These are phyloP conservation scores for Camelina neglecta DNA, from an alignment of 345 rosid genomes.

Conservation along the genomic window DNA sequence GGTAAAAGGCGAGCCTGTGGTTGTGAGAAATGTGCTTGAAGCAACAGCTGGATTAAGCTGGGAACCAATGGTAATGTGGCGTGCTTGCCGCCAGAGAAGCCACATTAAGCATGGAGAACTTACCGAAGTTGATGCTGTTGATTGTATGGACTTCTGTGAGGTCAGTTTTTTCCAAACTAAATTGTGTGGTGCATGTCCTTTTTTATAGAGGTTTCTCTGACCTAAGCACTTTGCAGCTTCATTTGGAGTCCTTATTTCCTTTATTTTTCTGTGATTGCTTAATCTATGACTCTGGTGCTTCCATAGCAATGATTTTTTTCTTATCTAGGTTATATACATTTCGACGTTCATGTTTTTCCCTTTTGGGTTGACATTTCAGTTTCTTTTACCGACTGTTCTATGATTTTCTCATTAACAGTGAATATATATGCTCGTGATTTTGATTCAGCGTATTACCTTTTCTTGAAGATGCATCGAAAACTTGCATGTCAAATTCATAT, in stretches of 20 bases:
- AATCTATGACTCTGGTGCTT: too few species aligned
- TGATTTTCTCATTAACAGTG: background rate
- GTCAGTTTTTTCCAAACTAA: slow-evolving; percentile 33
- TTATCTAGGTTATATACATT: too few species aligned
- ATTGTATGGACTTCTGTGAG: slow-evolving; percentile 65
- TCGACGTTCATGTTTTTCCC: slow-evolving; percentile 1
- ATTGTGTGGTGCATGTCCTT: background rate
- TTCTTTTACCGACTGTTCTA: background rate
- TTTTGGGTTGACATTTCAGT: slow-evolving; percentile 2
- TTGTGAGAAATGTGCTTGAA: slow-evolving; percentile 65
- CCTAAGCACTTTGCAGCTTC: too few species aligned
- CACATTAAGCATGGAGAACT: slow-evolving; percentile 46
- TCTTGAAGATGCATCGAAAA: background rate
- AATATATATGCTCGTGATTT: background rate
- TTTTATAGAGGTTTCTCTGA: too few species aligned
- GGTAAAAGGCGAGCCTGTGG: slow-evolving; percentile 76
- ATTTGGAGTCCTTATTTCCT: too few species aligned
- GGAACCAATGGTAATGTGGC: slow-evolving; percentile 89
- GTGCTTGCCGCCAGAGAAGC: slow-evolving; percentile 60
- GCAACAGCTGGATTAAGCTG: slow-evolving; percentile 71
- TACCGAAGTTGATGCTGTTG: slow-evolving; percentile 55
- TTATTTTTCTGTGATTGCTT: too few species aligned
- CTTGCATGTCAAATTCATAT: background rate
- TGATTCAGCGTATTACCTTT: background rate
- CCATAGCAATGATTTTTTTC: too few species aligned